Base-by-base conservation (phyloP, 23 red algal genomes). In the Gracilariopsis chorda region DNA sequence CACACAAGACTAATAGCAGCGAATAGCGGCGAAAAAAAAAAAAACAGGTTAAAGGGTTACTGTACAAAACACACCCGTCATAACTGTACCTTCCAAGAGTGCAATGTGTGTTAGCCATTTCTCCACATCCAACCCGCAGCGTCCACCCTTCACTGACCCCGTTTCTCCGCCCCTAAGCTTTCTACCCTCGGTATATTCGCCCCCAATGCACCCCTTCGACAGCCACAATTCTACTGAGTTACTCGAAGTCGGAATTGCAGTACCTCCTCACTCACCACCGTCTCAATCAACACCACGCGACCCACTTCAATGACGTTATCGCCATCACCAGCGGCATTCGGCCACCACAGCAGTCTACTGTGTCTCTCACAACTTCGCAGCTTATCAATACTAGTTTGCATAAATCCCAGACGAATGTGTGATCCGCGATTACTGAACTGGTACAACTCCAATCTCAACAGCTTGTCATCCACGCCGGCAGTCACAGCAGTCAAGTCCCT, bases 401-500 rank as follows among this genome's bases (percentile, higher is more conserved):
- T 33, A 41, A 90, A 90, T 2, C 86, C 89, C 24, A 92, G 63
- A 13, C 77, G 56, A 7, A 84, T 56, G 51, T 83, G 77, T 5
- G 61, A 44, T n/a, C 89, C 89, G 27, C 76, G 73, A 6, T 36
- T 29, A 27, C 65, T 58, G 45, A 70, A 84, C 40, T 83, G 64
- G 39, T 75, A 92, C 67, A 92, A 33, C 68, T 92, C 89, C 68
- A 92, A 60, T n/a, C 89, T 55, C 29, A 92, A 48, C 41, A 90
- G 48, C 72, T 90, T 90, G 51, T 78, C 72, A 25, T 90, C 72
- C 17, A 90, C 86, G 27, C 86, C 86, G 13, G 86, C 86, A 2
- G 86, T 90, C 21, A 90, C 60, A 2, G 86, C 86, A 25, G 57
- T 47, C 34, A 90, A 37, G 57, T 77, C 72, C 65, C 86, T 46